phyloP scores from a whole-genome alignment of 768 basidiomycete species.

The Boletus rubroflammeus region DNA sequence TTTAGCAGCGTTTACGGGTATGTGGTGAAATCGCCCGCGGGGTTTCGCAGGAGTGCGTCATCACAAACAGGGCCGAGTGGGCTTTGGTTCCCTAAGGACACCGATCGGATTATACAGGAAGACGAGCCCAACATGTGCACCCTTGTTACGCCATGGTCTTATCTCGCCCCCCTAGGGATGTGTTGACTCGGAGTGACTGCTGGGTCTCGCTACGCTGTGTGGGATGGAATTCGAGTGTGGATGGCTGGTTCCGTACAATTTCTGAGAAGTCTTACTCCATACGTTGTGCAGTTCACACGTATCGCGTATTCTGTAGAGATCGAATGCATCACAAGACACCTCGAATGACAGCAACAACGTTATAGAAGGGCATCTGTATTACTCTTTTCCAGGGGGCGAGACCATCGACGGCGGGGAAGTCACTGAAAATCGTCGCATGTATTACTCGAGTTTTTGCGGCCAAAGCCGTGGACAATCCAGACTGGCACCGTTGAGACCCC shows the following conservation, averaged over 20 bases:
- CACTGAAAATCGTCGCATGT: slow-evolving; percentile 20
- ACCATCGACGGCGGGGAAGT: slow-evolving; percentile 12
- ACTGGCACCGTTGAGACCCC: slow-evolving; percentile 31
- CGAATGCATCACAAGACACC: slow-evolving; percentile 25
- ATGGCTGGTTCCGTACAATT: neutral
- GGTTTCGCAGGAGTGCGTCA: slow-evolving; percentile 22
- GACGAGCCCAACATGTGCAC: too few relatives aligned
- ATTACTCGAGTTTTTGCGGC: slow-evolving; percentile 11
- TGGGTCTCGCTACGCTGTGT: neutral
- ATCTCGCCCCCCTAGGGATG: slow-evolving; percentile 7
- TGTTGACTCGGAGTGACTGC: neutral
- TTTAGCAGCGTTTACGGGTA: slow-evolving; percentile 13
- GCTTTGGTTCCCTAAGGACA: neutral
- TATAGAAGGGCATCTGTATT: slow-evolving; percentile 26
- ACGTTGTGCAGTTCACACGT: slow-evolving; percentile 11
- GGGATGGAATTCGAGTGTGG: too few relatives aligned
- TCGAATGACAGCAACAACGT: slow-evolving; percentile 20
- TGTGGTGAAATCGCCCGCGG: slow-evolving; percentile 20
- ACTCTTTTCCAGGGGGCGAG: slow-evolving; percentile 20
- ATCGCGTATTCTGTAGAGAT: slow-evolving; percentile 10
- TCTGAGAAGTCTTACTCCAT: slow-evolving; percentile 1
- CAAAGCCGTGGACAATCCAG: slow-evolving; percentile 15
- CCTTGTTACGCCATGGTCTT: slow-evolving; percentile 12
- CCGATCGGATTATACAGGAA: neutral
- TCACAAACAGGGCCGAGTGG: slow-evolving; percentile 10